Percentiles rank a stretch among this genome's conserved stretches.
Evolutionary conservation across 176 grass and related monocot genomes (phyloP).

Genomic region (Avena sativa): DNA sequence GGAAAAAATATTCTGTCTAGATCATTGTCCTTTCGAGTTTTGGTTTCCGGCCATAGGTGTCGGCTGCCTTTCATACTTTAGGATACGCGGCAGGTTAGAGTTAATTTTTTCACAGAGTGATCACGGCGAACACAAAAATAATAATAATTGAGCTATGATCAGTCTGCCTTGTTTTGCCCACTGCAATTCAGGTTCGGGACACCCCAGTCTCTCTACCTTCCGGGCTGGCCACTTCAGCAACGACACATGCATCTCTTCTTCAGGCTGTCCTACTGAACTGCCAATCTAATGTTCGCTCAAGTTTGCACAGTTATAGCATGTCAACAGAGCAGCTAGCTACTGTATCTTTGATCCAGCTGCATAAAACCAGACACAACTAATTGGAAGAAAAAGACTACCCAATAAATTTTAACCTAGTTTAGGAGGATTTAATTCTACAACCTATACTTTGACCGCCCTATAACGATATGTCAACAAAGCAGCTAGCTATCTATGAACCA

Average conservation of each 20-base stretch:
- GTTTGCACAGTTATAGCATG: background rate
- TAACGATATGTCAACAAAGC: background rate
- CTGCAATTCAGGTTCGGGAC: background rate
- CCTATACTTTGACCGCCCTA: background rate
- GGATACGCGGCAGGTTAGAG: background rate
- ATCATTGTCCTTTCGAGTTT: constrained; percentile 25
- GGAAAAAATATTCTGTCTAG: constrained; percentile 23
- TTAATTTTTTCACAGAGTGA: background rate
- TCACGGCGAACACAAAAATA: no score
- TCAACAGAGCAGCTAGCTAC: background rate
- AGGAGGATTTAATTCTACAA: background rate
- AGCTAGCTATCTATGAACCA: background rate
- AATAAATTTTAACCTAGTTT: background rate
- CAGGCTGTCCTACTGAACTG: background rate
- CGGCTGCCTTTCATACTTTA: background rate
- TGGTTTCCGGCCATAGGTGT: constrained; percentile 23
- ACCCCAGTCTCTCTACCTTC: background rate
- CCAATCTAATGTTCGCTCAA: background rate
- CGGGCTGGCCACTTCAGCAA: background rate
- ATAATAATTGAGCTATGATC: background rate
- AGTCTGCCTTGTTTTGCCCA: background rate
- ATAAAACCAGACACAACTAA: background rate
- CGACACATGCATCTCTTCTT: background rate
- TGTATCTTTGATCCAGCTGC: background rate
- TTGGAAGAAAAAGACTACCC: background rate